Evolutionary conservation across 148 eudicot species (phyloP).

Genomic region (Cornus florida): DNA sequence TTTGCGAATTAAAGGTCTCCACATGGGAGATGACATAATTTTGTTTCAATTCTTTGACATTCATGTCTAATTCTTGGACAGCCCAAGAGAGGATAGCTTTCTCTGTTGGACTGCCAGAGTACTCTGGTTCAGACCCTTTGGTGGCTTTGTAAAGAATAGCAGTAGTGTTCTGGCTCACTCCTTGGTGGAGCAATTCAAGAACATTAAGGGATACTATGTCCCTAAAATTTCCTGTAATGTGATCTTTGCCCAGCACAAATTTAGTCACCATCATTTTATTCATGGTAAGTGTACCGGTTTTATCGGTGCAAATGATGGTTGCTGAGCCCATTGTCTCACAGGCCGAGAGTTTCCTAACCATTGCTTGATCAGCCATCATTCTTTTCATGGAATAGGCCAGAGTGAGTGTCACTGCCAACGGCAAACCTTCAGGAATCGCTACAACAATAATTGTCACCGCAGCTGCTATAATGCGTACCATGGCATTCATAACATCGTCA

Average conservation of each 20-base stretch:
- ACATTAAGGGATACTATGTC: background rate
- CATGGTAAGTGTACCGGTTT: background rate
- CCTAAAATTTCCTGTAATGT: background rate
- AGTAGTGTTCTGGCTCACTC: conserved; percentile 1
- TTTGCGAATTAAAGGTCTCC: conserved; percentile 1
- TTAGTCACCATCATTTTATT: background rate
- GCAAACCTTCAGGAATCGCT: background rate
- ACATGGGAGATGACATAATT: background rate
- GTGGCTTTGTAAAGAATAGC: background rate
- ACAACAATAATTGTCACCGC: conserved; percentile 1
- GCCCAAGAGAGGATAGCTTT: background rate
- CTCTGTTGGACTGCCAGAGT: background rate
- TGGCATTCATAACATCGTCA: conserved; percentile 2
- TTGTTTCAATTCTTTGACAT: background rate
- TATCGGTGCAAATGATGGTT: conserved; percentile 1
- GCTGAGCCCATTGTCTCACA: conserved; percentile 4
- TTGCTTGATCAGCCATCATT: background rate
- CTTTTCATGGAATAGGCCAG: conserved; percentile 2
- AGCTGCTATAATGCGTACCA: background rate
- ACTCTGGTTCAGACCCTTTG: background rate
- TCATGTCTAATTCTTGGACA: background rate
- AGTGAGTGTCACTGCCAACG: background rate
- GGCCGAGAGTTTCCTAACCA: background rate
- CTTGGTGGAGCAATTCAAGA: conserved; percentile 1
- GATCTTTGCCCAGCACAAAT: conserved; percentile 1